Percentiles rank a stretch among this genome's conserved stretches.
Evolutionary conservation across 345 rosid species (phyloP).

Genomic region (Eucalyptus albens): DNA sequence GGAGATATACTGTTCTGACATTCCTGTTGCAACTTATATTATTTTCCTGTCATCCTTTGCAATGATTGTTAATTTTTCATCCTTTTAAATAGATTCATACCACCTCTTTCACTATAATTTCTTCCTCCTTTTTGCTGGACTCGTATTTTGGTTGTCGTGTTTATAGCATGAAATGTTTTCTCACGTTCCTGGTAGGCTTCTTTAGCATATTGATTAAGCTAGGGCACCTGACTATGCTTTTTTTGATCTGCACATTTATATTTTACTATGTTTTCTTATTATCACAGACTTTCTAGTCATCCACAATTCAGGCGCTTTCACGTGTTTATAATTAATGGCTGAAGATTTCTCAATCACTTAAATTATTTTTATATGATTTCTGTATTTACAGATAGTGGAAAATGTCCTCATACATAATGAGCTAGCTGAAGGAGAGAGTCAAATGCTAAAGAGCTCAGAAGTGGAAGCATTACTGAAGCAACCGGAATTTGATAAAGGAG

Average conservation of each 20-base stretch:
- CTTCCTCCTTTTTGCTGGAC: background rate
- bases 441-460: slow-evolving; percentile 14
- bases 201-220: background rate
- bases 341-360: background rate
- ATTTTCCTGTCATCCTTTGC: background rate
- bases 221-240: background rate
- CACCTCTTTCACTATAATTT: background rate
- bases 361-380: background rate
- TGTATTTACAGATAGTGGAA: slow-evolving; percentile 38
- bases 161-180: background rate
- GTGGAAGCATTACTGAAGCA: slow-evolving; percentile 12
- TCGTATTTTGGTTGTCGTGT: background rate
- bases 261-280: background rate
- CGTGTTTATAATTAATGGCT: background rate
- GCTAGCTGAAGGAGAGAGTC: slow-evolving; percentile 35
- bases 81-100: background rate
- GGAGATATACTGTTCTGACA: no score
- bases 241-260: background rate
- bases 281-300: background rate
- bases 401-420: slow-evolving; percentile 39
- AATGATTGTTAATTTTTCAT: background rate
- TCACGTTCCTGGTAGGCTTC: background rate
- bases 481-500: slow-evolving; percentile 24
- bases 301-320: background rate
- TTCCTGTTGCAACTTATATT: no score